A percentile compares a stretch with the other conserved stretches of the same genome.
phyloP scores from a whole-genome alignment of 441 rosid genomes.

The Adansonia madagascariensis region DNA sequence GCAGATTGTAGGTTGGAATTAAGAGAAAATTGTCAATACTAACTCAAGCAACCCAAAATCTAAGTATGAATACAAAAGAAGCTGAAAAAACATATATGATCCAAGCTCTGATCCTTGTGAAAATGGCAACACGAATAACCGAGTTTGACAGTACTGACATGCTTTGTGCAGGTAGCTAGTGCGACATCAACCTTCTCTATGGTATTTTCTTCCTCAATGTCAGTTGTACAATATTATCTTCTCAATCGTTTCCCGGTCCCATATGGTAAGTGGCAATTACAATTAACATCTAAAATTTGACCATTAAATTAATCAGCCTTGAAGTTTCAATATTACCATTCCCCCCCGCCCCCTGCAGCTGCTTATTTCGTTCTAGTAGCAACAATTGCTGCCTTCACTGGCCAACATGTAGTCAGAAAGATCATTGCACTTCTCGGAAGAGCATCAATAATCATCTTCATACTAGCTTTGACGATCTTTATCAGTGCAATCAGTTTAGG shows the following conservation, averaged over 20 bases:
- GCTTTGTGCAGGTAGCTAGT: slow-evolving; percentile 45
- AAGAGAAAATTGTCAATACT: background rate
- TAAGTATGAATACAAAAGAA: background rate
- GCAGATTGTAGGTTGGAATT: background rate
- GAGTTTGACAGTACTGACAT: background rate
- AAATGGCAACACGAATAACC: background rate
- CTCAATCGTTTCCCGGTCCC: slow-evolving; percentile 52
- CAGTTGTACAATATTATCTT: slow-evolving; percentile 52
- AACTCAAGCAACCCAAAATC: background rate
- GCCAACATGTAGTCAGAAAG: slow-evolving; percentile 51
- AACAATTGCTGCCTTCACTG: slow-evolving; percentile 46
- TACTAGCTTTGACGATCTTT: slow-evolving; percentile 48
- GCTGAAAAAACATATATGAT: background rate
- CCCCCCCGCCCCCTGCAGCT: slow-evolving; percentile 34
- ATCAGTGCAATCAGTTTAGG: slow-evolving; percentile 52
- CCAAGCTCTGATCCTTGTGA: background rate
- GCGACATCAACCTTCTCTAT: slow-evolving; percentile 57
- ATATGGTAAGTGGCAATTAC: slow-evolving; percentile 34
- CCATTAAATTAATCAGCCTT: background rate
- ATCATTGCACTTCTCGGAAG: slow-evolving; percentile 46
- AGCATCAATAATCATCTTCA: slow-evolving; percentile 52
- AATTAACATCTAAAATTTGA: background rate
- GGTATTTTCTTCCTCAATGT: slow-evolving; percentile 52
- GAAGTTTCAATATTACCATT: background rate
- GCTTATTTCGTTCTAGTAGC: slow-evolving; percentile 45